Evolutionary conservation across 345 rosid species (phyloP).

Genomic region (Hibiscus mutabilis): DNA sequence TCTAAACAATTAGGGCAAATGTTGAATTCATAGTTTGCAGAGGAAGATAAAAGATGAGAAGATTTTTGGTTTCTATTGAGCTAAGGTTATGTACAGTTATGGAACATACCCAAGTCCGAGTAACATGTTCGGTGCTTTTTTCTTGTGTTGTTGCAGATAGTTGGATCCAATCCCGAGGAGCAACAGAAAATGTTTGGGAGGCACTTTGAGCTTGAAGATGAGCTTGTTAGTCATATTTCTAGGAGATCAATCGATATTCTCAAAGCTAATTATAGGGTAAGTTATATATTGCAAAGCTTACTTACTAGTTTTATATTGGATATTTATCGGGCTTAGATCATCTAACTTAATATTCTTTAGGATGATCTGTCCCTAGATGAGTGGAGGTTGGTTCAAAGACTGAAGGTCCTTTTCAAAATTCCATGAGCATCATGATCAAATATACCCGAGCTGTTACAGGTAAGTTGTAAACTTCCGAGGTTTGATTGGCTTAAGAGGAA

Average conservation of each 20-base stretch:
- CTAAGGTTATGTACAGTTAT: too few relatives aligned
- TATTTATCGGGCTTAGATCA: neutral
- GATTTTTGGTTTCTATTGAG: too few relatives aligned
- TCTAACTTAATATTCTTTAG: conserved; percentile 26
- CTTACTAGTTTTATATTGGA: neutral
- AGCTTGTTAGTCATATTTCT: conserved; percentile 83
- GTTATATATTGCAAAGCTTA: neutral
- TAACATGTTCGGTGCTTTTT: neutral
- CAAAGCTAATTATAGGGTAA: conserved; percentile 74
- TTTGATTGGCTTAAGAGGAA: neutral
- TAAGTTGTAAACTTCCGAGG: neutral
- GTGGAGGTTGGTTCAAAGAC: conserved; percentile 70
- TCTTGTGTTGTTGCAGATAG: conserved; percentile 38
- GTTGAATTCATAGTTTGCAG: neutral
- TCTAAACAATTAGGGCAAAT: neutral
- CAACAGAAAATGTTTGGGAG: conserved; percentile 89
- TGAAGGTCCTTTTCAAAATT: conserved; percentile 71
- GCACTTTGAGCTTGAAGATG: conserved; percentile 80
- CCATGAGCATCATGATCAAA: conserved; percentile 14
- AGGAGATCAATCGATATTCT: conserved; percentile 80
- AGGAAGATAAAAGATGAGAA: neutral
- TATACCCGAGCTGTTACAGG: neutral
- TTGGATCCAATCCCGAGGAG: conserved; percentile 64
- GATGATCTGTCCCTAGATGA: conserved; percentile 66
- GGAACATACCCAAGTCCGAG: neutral